These are phyloP conservation scores for Kodamaea laetipori DNA, from an alignment of 805 yeast genomes.

Conservation along the genomic window DNA sequence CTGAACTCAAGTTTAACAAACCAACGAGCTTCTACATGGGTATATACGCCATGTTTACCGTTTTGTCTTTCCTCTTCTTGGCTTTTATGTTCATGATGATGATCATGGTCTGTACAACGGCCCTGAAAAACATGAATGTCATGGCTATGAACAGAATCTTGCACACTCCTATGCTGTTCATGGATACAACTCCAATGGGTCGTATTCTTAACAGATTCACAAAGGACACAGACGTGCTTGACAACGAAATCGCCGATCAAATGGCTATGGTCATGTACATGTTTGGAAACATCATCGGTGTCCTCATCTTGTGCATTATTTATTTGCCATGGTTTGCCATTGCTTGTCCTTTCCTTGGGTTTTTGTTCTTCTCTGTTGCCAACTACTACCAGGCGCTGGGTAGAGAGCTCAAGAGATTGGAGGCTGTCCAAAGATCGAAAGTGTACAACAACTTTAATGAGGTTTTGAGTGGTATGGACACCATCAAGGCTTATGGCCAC, in stretches of 20 bases:
- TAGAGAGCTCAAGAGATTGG: constrained; percentile 75
- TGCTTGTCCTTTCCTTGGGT: constrained; percentile 55
- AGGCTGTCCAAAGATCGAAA: constrained; percentile 69
- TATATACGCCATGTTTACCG: constrained; percentile 61
- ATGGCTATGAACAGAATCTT: constrained; percentile 60
- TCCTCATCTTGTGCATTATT: constrained; percentile 62
- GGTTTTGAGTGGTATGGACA: constrained; percentile 62
- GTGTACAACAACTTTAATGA: constrained; percentile 76
- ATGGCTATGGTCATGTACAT: constrained; percentile 60
- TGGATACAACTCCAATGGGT: constrained; percentile 91
- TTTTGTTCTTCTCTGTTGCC: constrained; percentile 47
- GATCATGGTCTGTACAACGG: constrained; percentile 48
- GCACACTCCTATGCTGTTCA: constrained; percentile 78
- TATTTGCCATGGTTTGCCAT: constrained; percentile 78
- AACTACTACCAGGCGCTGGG: constrained; percentile 68
- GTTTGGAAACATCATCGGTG: constrained; percentile 57
- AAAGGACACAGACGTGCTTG: constrained; percentile 82
- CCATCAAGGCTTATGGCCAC: constrained; percentile 61
- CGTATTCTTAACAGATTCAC: constrained; percentile 83
- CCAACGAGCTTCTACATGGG: constrained; percentile 70
- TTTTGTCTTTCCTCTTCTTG: constrained; percentile 49
- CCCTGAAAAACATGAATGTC: constrained; percentile 60
- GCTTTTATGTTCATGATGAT: constrained; percentile 34
- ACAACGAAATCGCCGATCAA: constrained; percentile 75
- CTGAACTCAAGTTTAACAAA: constrained; percentile 52